Conservation (phyloP, 176 grass and related monocot genomes). For the Avena eriantha region DNA sequence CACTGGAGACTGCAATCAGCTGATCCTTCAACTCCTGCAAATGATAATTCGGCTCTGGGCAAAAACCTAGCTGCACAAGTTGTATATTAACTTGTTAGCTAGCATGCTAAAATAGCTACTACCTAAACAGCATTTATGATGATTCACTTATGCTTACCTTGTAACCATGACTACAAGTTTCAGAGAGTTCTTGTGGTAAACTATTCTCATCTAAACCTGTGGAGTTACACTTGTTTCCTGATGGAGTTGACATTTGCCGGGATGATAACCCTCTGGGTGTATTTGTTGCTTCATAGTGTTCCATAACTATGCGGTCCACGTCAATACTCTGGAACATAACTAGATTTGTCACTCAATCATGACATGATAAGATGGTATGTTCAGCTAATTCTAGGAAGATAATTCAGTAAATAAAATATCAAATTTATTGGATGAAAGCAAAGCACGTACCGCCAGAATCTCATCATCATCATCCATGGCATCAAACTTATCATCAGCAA, state of each 20-base stretch:
- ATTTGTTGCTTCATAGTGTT: slow-evolving; percentile 77
- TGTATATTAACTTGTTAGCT: slow-evolving; percentile 33
- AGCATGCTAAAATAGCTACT: slow-evolving; percentile 36
- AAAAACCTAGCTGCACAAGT: slow-evolving; percentile 72
- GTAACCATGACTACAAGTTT: slow-evolving; percentile 67
- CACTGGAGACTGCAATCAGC: slow-evolving; percentile 69
- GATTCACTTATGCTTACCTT: slow-evolving; percentile 57
- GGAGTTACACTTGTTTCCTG: slow-evolving; percentile 48
- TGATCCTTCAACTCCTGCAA: slow-evolving; percentile 86
- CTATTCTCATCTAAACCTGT: slow-evolving; percentile 40
- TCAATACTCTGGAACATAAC: slow-evolving; percentile 78
- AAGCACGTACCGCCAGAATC: slow-evolving; percentile 69
- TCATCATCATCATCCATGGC: slow-evolving; percentile 86
- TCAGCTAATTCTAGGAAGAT: slow-evolving; percentile 24
- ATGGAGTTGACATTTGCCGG: slow-evolving; percentile 49
- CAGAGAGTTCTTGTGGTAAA: slow-evolving; percentile 73
- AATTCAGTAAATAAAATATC: slow-evolving; percentile 19
- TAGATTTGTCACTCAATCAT: slow-evolving; percentile 3
- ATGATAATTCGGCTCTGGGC: slow-evolving; percentile 63
- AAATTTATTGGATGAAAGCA: slow-evolving; percentile 21
- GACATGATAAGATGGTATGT: slow-evolving; percentile 6
- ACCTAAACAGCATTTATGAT: slow-evolving; percentile 19
- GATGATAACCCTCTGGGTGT: slow-evolving; percentile 63
- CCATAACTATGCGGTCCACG: slow-evolving; percentile 92
- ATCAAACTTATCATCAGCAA: slow-evolving; percentile 57